Base-by-base conservation (phyloP, 1,139 yeast genomes). In the Saccharomyces hybrid region DNA sequence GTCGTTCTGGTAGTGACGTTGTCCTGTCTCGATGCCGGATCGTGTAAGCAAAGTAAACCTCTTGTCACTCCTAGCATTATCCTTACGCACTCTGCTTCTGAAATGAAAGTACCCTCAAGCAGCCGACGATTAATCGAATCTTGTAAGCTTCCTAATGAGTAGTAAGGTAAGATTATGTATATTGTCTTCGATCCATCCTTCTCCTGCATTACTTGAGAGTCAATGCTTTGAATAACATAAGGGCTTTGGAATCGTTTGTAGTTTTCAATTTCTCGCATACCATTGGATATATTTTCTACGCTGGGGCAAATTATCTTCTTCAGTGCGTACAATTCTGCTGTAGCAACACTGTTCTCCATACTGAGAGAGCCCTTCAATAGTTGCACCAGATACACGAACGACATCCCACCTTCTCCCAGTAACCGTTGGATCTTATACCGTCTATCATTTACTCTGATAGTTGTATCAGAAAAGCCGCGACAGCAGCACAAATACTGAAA, bases 401-500 rank as follows among this genome's bases (percentile, higher is more conserved):
- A 84, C 66, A 87, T 87, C 5, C 95, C 96, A 1, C 96, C 96
- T 72, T 90, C 97, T 8, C 96, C 96, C 5, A 91, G 73, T 25
- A 91, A 76, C 57, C 82, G 79, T 51, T 82, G 72, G n/a, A 91
- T 85, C 44, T 53, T 51, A 50, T 60, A 66, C 9, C 54, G 55
- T 48, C 61, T 58, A 6, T 62, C 78, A 63, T 83, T 50, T 5
- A 50, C 52, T n/a, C 46, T 34, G 25, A 50, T 38, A 50, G 32
- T 42, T 9, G 52, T 29, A 27, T 42, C 48, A 11, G 52, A 50
- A 31, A 34, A 50, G 11, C 46, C 52, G 9, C 48, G 52, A 29
- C 52, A 50, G 26, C 44, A 38, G 44, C 44, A 38, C 7, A 38
- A 38, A 9, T 38, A 8, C 44, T 38, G 44, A 6, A 38, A 38